Base-by-base conservation (phyloP, 1,139 yeast genomes). In the Geotrichum restrictum region DNA sequence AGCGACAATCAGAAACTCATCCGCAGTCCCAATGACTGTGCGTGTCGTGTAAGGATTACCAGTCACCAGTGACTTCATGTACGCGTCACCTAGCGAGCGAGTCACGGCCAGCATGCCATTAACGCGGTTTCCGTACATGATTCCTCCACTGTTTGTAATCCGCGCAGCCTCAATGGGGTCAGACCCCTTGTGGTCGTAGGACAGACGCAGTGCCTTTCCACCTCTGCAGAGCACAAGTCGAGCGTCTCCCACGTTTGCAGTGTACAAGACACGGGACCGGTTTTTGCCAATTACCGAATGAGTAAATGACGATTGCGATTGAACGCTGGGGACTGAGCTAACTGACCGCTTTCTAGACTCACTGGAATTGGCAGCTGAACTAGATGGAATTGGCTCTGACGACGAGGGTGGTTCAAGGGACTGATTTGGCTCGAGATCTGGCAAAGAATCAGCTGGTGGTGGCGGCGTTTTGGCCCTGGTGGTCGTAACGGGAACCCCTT, bases 81-180 rank as follows among this genome's bases (percentile, higher is more conserved):
- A 91, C 18, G 85, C 78, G 68, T 93, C 98, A n/a, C 98, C 99
- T 41, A 93, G 75, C 1, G 98, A 85, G 57, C 99, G 75, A 1
- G 97, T 88, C 16, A 93, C 96, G 0, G 98, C 98, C 52, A 94
- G 75, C 65, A 94, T 91, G 4, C 98, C 98, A 67, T 91, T 93
- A 37, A 93, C 98, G 60, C 99, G 78, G 61, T 88, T 86, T 63
- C 88, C 88, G 79, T 94, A 79, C 54, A 93, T 81, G 36, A 93
- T 71, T 0, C 98, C 98, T 1, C 98, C 98, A 3, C 80, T 76
- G 49, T 82, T 78, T 52, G 81, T 78, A 18, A 93, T 84, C 58
- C 98, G 77, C 59, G 79, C 80, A 56, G 84, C 79, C 66, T 93
- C 98, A 63, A 81, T 73, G 8, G 72, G 69, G 68, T 94, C 99